Evolutionary conservation across 495 filamentous ascomycete species (phyloP).

Genomic region (Niebla homalea): DNA sequence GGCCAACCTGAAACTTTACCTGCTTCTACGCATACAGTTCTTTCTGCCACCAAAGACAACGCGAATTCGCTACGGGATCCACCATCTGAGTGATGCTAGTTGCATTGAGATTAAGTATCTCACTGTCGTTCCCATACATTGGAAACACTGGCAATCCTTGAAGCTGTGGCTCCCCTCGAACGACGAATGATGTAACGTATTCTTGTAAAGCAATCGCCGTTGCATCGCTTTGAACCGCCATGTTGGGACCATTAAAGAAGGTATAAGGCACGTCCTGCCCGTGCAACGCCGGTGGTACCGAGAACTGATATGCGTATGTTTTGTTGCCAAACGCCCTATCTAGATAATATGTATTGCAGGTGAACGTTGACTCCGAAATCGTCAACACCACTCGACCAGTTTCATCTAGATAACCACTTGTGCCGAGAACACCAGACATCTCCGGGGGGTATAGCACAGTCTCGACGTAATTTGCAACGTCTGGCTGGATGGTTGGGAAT

Average conservation of each 20-base stretch:
- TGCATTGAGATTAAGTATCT: conserved; percentile 30
- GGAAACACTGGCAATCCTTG: conserved; percentile 27
- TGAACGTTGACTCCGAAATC: conserved; percentile 30
- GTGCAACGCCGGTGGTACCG: conserved; percentile 43
- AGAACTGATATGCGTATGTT: conserved; percentile 48
- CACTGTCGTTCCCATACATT: conserved; percentile 25
- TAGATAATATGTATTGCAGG: conserved; percentile 15
- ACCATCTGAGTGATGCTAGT: conserved; percentile 25
- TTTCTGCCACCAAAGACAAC: conserved; percentile 32
- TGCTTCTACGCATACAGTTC: conserved; percentile 6
- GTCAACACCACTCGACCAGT: conserved; percentile 23
- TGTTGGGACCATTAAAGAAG: conserved; percentile 38
- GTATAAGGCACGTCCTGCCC: conserved; percentile 41
- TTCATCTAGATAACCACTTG: conserved; percentile 29
- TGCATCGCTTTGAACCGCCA: conserved; percentile 26
- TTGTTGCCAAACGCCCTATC: conserved; percentile 32
- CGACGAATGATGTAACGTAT: conserved; percentile 45
- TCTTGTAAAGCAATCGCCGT: conserved; percentile 44
- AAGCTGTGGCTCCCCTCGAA: conserved; percentile 32
- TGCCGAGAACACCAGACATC: conserved; percentile 14
- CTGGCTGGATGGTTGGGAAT: conserved; percentile 19
- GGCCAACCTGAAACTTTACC: no score
- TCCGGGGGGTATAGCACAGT: conserved; percentile 27
- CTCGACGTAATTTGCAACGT: conserved; percentile 22
- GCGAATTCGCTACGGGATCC: conserved; percentile 31